Base-by-base conservation (phyloP, 768 basidiomycete genomes). In the Galerina sulciceps region DNA sequence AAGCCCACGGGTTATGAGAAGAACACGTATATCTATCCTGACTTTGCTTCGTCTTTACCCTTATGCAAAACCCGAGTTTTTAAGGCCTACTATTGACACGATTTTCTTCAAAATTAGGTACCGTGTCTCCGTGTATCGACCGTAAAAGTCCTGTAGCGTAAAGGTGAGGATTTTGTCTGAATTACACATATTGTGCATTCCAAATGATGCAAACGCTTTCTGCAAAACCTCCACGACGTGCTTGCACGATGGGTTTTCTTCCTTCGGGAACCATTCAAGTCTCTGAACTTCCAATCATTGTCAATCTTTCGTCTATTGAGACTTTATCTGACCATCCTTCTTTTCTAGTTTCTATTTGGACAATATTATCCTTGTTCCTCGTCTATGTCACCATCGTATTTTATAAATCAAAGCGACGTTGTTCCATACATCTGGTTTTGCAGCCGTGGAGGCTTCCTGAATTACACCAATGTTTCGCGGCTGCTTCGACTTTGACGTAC, bases 261-360 rank as follows among this genome's bases (percentile, higher is more conserved):
- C 85, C 85, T 85, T 84, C 74, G 79, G 86, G 83, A 87, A 81
- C 85, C 86, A 89, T 89, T 89, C 88, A 89, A 89, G 87, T 89
- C 87, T 84, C 88, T 88, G 87, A 89, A 53, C 22, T 58, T 57
- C 22, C 56, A 41, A 45, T 47, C 20, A 22, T 59, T 49, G 17
- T 52, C 36, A 18, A 35, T 60, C 44, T 22, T 20, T 56, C 31
- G 15, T 31, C 22, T 22, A 14, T 6, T 40, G 14, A 13, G n/a
- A 5, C 44, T 46, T n/a, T 18, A 45, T 46, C 36, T 52, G 42
- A 56, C 60, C 42, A 56, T 22, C 57, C 34, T 18, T 11, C 35
- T 42, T 46, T 8, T 43, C 3, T 13, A 37, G 53, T 14, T 43
- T 3, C 17, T 34, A 17, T 13, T 38, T 31, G 26, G 26, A 31